Conservation (phyloP, 1,139 yeast genomes). For the Candida sojae region DNA sequence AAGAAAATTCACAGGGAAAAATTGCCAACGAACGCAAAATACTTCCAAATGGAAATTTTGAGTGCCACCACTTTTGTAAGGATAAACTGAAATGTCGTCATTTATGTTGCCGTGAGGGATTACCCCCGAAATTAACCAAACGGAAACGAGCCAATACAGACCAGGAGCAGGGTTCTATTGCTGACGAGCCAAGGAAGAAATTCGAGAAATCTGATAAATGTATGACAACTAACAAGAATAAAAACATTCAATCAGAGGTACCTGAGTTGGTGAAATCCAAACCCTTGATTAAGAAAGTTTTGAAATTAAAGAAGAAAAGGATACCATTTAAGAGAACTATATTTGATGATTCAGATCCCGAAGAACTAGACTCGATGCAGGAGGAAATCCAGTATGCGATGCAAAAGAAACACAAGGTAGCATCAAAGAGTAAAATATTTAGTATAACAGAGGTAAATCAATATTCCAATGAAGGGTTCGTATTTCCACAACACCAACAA, state of each 20-base stretch:
- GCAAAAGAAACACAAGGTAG: background rate
- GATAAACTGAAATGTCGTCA: constrained; percentile 39
- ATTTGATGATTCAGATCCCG: constrained; percentile 5
- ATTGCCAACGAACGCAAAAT: constrained; percentile 8
- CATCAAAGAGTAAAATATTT: background rate
- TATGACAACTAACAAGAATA: no score
- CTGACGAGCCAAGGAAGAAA: no score
- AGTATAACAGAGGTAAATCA: background rate
- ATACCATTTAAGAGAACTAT: background rate
- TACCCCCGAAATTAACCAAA: constrained; percentile 15
- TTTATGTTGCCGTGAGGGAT: constrained; percentile 45
- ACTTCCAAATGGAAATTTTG: constrained; percentile 26
- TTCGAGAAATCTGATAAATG: no score
- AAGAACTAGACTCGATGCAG: background rate
- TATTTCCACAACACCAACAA: background rate
- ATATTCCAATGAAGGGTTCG: no score
- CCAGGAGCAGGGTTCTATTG: no score
- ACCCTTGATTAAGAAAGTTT: background rate
- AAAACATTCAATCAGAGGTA: background rate
- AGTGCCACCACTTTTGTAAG: constrained; percentile 43
- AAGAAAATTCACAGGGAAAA: background rate
- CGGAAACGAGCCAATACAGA: background rate
- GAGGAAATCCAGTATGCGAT: background rate
- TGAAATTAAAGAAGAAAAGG: background rate
- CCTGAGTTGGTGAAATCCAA: background rate